A percentile compares a stretch with the other conserved stretches of the same genome.
Conservation (phyloP, 352 stramenopile species). For the Elongisporangium senticosum region DNA sequence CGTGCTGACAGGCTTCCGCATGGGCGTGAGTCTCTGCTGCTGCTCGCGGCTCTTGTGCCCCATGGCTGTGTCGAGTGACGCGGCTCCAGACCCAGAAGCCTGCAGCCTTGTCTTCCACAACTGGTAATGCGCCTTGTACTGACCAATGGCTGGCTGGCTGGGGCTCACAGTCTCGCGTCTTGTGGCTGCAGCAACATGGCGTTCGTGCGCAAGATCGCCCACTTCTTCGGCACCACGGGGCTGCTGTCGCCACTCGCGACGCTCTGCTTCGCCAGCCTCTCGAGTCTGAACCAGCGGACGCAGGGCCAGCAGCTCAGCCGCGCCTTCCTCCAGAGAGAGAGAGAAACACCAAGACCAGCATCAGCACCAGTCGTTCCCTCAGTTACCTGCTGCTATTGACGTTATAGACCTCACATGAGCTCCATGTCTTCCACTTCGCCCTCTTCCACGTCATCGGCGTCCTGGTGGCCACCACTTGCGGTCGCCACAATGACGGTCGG, state of each 20-base stretch:
- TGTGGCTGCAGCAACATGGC: slow-evolving; percentile 10
- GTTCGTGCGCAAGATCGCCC: slow-evolving; percentile 16
- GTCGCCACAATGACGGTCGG: neutral
- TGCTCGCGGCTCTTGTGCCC: slow-evolving; percentile 27
- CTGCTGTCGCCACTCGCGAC: slow-evolving; percentile 7
- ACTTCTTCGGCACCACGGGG: slow-evolving; percentile 15
- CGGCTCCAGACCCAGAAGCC: slow-evolving; percentile 12
- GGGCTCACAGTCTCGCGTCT: neutral
- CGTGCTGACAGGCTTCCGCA: slow-evolving; percentile 11
- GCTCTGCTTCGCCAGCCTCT: neutral
- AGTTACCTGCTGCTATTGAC: slow-evolving; percentile 4
- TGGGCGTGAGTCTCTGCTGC: slow-evolving; percentile 27
- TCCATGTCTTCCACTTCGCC: slow-evolving; percentile 36
- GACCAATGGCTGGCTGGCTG: neutral
- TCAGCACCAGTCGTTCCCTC: neutral
- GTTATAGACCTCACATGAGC: slow-evolving; percentile 8
- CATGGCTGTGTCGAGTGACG: slow-evolving; percentile 8
- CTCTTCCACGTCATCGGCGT: slow-evolving; percentile 15
- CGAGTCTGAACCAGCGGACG: neutral
- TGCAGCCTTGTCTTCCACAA: slow-evolving; percentile 26
- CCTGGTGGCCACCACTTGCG: neutral
- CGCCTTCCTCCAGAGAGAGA: neutral
- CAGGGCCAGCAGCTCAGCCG: neutral
- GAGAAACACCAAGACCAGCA: slow-evolving; percentile 1
- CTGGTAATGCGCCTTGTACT: slow-evolving; percentile 12